Conservation (phyloP, 1,139 yeast species). For the Kodamaea suecica region DNA sequence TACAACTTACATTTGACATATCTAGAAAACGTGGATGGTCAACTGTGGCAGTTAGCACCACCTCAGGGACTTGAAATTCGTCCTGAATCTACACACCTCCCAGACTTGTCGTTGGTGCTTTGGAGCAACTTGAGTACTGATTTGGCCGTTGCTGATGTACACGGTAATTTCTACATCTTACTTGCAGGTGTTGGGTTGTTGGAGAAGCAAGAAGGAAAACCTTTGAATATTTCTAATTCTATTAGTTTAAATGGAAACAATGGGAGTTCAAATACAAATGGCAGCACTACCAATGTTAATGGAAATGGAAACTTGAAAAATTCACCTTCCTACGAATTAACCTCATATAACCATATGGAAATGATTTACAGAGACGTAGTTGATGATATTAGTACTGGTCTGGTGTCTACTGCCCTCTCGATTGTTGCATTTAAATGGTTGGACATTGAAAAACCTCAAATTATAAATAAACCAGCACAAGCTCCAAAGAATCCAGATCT, state of each 20-base stretch:
- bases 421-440: constrained; percentile 67
- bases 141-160: constrained; percentile 47
- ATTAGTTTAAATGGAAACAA: constrained; percentile 2
- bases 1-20: constrained; percentile 52
- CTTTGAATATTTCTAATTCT: background rate
- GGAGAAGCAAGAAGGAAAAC: constrained; percentile 11
- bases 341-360: constrained; percentile 47
- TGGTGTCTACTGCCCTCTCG: constrained; percentile 7
- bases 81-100: constrained; percentile 31
- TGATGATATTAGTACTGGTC: constrained; percentile 3
- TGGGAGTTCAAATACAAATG: too few relatives aligned
- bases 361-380: constrained; percentile 42
- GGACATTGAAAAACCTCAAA: constrained; percentile 60
- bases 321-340: constrained; percentile 41
- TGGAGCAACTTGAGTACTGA: constrained; percentile 58
- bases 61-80: constrained; percentile 42
- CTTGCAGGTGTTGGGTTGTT: constrained; percentile 45
- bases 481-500: constrained; percentile 5
- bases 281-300: constrained; percentile 2
- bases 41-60: constrained; percentile 61
- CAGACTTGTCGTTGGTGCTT: constrained; percentile 31
- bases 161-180: constrained; percentile 50
- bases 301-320: background rate
- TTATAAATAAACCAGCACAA: constrained; percentile 52
- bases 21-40: constrained; percentile 62